Conservation (phyloP, 768 basidiomycete species). For the Dendrothele bispora region DNA sequence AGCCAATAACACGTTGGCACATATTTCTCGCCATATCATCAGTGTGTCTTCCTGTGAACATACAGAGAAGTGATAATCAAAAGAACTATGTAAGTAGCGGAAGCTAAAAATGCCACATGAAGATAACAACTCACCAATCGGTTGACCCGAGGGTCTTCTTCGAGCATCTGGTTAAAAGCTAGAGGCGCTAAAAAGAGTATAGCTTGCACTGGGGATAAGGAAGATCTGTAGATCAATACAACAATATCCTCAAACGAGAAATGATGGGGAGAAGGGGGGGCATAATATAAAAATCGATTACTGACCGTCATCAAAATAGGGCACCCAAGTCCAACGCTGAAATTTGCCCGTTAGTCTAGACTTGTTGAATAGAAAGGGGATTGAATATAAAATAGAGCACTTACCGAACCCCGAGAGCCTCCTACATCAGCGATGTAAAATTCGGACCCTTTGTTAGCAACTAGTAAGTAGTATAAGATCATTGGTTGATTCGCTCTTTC, state of each 20-base stretch:
- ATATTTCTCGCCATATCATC: constrained; percentile 68
- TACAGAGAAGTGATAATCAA: background rate
- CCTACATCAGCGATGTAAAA: constrained; percentile 74
- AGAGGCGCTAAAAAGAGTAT: constrained; percentile 83
- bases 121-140: constrained; percentile 46
- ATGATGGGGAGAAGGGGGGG: no score
- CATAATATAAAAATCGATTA: background rate
- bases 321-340: constrained; percentile 67
- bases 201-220: constrained; percentile 52
- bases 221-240: background rate
- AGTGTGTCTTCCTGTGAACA: constrained; percentile 67
- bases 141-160: constrained; percentile 67
- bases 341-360: background rate
- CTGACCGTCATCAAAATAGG: constrained; percentile 73
- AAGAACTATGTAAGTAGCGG: background rate
- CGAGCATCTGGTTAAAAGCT: constrained; percentile 70
- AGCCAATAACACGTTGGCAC: constrained; percentile 58
- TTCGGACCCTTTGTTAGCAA: constrained; percentile 43
- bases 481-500: background rate
- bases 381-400: constrained; percentile 4
- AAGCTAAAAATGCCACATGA: background rate
- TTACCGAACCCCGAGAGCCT: constrained; percentile 54
- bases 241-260: background rate
- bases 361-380: background rate
- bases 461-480: background rate